These are phyloP conservation scores for Passalora sequoiae DNA, from an alignment of 2,329 filamentous ascomycete genomes.

Conservation along the genomic window DNA sequence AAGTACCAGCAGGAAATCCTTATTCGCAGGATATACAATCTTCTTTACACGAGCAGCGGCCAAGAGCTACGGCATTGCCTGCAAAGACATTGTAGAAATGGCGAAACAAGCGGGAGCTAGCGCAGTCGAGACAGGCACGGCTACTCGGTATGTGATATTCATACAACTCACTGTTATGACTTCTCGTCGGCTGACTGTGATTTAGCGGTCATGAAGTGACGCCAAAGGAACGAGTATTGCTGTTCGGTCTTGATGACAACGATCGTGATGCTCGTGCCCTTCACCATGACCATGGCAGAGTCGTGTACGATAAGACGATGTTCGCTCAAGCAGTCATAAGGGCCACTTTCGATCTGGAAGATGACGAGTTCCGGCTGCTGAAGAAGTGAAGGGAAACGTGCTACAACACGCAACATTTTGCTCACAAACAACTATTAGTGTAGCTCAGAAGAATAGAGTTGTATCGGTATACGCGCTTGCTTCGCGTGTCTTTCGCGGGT, in stretches of 20 bases:
- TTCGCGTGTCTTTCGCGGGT: too few species aligned
- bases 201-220: conserved; percentile 15
- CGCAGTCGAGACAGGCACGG: conserved; percentile 23
- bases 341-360: conserved; percentile 38
- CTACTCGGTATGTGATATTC: conserved; percentile 13
- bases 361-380: conserved; percentile 37
- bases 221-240: conserved; percentile 27
- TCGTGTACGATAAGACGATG: conserved; percentile 41
- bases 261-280: conserved; percentile 37
- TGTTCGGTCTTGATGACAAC: conserved; percentile 35
- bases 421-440: too few species aligned
- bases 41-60: conserved; percentile 43
- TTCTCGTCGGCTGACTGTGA: neutral
- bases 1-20: conserved; percentile 36
- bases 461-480: too few species aligned
- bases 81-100: conserved; percentile 38
- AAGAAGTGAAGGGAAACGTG: too few species aligned
- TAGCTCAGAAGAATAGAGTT: too few species aligned
- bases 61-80: conserved; percentile 35
- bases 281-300: conserved; percentile 32
- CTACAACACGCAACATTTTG: too few species aligned
- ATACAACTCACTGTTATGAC: neutral
- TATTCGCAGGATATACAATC: conserved; percentile 47
- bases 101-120: conserved; percentile 37
- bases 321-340: conserved; percentile 41